phyloP scores from a whole-genome alignment of 2,329 filamentous ascomycete species.

The Byssothecium circinans region DNA sequence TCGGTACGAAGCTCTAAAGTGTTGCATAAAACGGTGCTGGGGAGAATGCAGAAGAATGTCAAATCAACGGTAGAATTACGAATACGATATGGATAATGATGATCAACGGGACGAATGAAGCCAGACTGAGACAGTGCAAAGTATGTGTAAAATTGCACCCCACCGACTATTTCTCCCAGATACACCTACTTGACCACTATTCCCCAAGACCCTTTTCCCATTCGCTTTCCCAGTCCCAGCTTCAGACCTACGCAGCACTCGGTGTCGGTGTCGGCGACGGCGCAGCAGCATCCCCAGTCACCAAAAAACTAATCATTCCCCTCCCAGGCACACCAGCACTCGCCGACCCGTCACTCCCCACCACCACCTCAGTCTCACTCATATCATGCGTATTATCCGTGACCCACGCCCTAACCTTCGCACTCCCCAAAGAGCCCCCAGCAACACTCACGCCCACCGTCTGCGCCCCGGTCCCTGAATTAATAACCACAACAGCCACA shows the following conservation, averaged over 20 bases:
- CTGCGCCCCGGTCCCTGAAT: slow-evolving; percentile 25
- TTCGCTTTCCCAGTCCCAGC: too few species aligned
- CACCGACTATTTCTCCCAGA: too few species aligned
- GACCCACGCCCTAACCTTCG: slow-evolving; percentile 23
- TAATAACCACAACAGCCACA: slow-evolving; percentile 31
- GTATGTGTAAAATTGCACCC: too few species aligned
- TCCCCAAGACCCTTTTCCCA: too few species aligned
- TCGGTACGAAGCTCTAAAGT: too few species aligned
- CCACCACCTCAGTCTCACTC: slow-evolving; percentile 15
- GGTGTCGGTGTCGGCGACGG: neutral
- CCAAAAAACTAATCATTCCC: slow-evolving; percentile 33
- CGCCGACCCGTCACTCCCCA: slow-evolving; percentile 24
- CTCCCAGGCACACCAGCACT: slow-evolving; percentile 26
- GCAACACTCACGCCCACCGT: slow-evolving; percentile 10
- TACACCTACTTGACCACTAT: too few species aligned
- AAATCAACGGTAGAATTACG: too few species aligned
- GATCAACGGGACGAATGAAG: too few species aligned
- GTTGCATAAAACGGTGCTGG: too few species aligned
- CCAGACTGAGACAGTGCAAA: too few species aligned
- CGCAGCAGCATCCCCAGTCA: slow-evolving; percentile 4
- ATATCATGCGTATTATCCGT: slow-evolving; percentile 32
- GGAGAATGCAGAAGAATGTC: too few species aligned
- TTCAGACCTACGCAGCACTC: neutral
- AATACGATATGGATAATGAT: too few species aligned
- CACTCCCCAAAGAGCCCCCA: slow-evolving; percentile 10